Evolutionary conservation across 352 stramenopile species (phyloP).

Genomic region (Globisporangium echinulatum): DNA sequence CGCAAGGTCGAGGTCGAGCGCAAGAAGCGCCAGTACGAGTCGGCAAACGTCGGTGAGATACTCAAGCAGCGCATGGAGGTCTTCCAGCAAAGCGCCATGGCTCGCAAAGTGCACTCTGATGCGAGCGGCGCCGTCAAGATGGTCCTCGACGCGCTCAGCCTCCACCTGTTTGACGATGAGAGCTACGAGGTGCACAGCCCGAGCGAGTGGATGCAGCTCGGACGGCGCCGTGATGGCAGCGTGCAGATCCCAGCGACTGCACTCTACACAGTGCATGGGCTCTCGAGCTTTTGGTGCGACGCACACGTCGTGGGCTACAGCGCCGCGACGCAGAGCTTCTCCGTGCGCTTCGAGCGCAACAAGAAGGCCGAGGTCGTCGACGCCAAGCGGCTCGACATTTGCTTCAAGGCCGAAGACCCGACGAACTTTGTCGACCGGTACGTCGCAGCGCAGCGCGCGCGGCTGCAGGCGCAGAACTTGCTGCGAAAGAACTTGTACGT

Average conservation of each 20-base stretch:
- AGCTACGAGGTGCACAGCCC: conserved; percentile 69
- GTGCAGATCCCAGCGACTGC: conserved; percentile 70
- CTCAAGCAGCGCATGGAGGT: conserved; percentile 34
- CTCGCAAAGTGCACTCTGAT: conserved; percentile 34
- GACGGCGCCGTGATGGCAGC: conserved; percentile 32
- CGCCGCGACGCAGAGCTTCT: conserved; percentile 31
- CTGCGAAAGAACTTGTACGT: conserved; percentile 79
- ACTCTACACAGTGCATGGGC: conserved; percentile 50
- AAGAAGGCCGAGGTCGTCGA: conserved; percentile 53
- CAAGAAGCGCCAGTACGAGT: conserved; percentile 54
- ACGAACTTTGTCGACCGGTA: conserved; percentile 72
- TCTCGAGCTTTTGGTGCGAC: conserved; percentile 60
- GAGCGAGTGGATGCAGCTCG: conserved; percentile 58
- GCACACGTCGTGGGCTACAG: conserved; percentile 56
- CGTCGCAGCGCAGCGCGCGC: conserved; percentile 43
- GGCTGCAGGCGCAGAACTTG: conserved; percentile 59
- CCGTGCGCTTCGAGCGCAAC: conserved; percentile 57
- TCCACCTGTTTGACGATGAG: conserved; percentile 77
- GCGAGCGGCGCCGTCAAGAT: conserved; percentile 39
- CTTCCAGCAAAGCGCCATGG: conserved; percentile 31
- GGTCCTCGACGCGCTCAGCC: conserved; percentile 50
- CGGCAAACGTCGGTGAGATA: conserved; percentile 36
- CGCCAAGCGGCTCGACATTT: conserved; percentile 54
- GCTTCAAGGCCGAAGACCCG: conserved; percentile 79
- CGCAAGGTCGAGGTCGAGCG: conserved; percentile 66